Evolutionary conservation across 108 stramenopile species (phyloP).

Genomic region (Skeletonema menzelii): DNA sequence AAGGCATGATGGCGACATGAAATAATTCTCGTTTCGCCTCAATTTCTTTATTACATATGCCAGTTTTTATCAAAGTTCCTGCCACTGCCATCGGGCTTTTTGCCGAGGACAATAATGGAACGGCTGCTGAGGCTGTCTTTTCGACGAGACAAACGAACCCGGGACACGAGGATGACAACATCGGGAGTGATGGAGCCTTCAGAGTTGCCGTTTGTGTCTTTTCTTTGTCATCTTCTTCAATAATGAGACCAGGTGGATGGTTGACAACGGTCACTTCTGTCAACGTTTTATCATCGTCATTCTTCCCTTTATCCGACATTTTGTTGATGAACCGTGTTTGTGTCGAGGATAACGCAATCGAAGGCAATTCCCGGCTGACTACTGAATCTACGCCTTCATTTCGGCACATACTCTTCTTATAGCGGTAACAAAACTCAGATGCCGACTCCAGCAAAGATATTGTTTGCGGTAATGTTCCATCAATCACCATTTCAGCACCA

Average conservation of each 20-base stretch:
- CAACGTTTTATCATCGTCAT: constrained; percentile 5
- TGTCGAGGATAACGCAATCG: constrained; percentile 48
- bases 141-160: constrained; percentile 98
- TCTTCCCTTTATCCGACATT: not conserved
- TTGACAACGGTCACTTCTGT: constrained; percentile 29
- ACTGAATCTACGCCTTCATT: constrained; percentile 5
- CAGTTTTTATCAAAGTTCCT: constrained; percentile 47
- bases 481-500: constrained; percentile 62
- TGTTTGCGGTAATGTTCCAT: constrained; percentile 69
- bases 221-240: constrained; percentile 38
- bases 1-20: constrained; percentile 91
- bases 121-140: constrained; percentile 80
- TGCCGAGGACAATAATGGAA: constrained; percentile 83
- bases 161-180: constrained; percentile 94
- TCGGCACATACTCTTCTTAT: constrained; percentile 28
- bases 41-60: constrained; percentile 6
- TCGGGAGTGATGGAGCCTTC: constrained; percentile 52
- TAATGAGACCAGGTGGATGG: constrained; percentile 38
- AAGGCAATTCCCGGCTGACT: constrained; percentile 11
- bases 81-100: constrained; percentile 82
- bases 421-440: constrained; percentile 72
- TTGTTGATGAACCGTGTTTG: constrained; percentile 42
- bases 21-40: constrained; percentile 6
- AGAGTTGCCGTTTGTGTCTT: not conserved
- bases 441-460: constrained; percentile 82